Percentiles rank a stretch among this genome's conserved stretches.
phyloP scores from a whole-genome alignment of 2,329 filamentous ascomycete species.

The Nemania sp. region DNA sequence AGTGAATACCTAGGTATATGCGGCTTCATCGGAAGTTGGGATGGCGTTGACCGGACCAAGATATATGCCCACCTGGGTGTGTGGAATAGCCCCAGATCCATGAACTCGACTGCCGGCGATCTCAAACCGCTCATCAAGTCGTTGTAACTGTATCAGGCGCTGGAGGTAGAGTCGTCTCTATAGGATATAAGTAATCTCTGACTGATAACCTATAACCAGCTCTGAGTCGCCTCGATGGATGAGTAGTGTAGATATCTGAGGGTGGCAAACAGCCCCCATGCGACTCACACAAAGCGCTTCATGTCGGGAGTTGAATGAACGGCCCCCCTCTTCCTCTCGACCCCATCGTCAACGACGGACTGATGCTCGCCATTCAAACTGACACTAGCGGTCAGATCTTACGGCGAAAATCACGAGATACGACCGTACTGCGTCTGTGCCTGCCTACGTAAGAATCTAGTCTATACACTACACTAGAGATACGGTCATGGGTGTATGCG shows the following conservation, averaged over 20 bases:
- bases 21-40: no score
- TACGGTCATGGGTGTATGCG: slow-evolving; percentile 3
- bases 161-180: no score
- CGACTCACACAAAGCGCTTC: neutral
- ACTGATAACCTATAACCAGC: neutral
- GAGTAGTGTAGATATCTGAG: neutral
- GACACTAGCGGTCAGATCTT: neutral
- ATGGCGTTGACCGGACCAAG: no score
- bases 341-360: neutral
- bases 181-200: neutral
- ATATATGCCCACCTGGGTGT: no score
- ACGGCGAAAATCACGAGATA: slow-evolving; percentile 3
- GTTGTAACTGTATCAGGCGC: no score
- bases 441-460: neutral
- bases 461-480: no score
- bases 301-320: neutral
- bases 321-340: neutral
- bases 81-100: no score
- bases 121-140: no score
- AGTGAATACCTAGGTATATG: no score
- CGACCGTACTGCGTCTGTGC: neutral
- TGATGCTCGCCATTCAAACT: slow-evolving; percentile 1
- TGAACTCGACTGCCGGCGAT: no score
- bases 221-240: neutral
- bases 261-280: neutral